Conservation (phyloP, 2,329 filamentous ascomycete genomes). For the Xylariomycetidae sp. region DNA sequence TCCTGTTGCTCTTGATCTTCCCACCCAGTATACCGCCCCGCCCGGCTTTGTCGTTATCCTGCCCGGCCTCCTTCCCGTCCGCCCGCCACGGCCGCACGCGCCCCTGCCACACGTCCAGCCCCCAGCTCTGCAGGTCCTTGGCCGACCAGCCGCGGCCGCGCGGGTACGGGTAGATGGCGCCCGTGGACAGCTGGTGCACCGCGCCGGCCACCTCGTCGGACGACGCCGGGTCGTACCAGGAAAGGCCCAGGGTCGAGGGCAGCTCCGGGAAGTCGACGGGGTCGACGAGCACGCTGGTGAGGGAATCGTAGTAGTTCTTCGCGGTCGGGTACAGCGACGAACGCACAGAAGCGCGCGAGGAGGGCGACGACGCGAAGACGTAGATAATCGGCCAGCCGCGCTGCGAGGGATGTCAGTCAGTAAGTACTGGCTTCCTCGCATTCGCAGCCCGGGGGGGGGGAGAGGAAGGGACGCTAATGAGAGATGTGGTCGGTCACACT, state of each 20-base stretch:
- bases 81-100: constrained; percentile 29
- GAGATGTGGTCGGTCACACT: constrained; percentile 7
- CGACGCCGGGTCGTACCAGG: not conserved
- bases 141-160: constrained; percentile 21
- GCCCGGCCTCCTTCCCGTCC: constrained; percentile 12
- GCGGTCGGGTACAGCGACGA: constrained; percentile 25
- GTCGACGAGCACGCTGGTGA: constrained; percentile 31
- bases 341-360: constrained; percentile 24
- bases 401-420: too few relatives aligned
- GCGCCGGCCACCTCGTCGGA: constrained; percentile 19
- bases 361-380: constrained; percentile 27
- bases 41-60: not conserved
- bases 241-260: constrained; percentile 26
- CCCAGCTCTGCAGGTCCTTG: constrained; percentile 28
- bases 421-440: too few relatives aligned
- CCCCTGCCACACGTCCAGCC: constrained; percentile 32
- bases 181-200: constrained; percentile 30
- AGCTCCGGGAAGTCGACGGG: constrained; percentile 31
- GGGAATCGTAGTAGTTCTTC: constrained; percentile 25
- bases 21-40: not conserved
- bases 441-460: too few relatives aligned
- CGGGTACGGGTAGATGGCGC: constrained; percentile 31
- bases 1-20: constrained; percentile 12
- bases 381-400: constrained; percentile 33
- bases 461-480: too few relatives aligned